These are phyloP conservation scores for Magnusiomyces fungicola DNA, from an alignment of 1,139 yeast genomes.

Conservation along the genomic window DNA sequence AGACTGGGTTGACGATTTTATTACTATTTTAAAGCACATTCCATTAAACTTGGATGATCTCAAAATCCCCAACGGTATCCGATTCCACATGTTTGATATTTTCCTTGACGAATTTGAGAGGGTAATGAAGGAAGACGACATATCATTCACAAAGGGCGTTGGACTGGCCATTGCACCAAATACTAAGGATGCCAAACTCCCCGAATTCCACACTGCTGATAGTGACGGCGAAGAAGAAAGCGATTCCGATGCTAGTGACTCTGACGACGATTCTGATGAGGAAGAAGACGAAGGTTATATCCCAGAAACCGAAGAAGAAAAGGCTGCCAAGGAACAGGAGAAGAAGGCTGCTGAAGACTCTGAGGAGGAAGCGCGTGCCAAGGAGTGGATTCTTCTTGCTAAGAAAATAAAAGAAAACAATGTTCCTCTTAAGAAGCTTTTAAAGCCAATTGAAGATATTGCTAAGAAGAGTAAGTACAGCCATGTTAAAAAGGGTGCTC, in stretches of 20 bases:
- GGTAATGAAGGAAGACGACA: conserved; percentile 40
- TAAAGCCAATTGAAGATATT: conserved; percentile 53
- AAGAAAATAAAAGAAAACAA: conserved; percentile 20
- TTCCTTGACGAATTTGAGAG: conserved; percentile 77
- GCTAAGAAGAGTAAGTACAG: conserved; percentile 47
- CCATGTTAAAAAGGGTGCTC: conserved; percentile 59
- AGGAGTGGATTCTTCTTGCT: conserved; percentile 29
- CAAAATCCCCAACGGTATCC: conserved; percentile 64
- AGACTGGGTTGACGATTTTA: conserved; percentile 41
- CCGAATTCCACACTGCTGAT: conserved; percentile 5
- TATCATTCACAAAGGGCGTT: conserved; percentile 3
- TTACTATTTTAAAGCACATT: conserved; percentile 33
- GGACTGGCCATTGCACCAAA: not conserved
- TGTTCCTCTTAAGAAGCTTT: conserved; percentile 49
- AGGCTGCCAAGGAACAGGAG: conserved; percentile 28
- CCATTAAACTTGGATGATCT: conserved; percentile 34
- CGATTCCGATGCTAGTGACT: conserved; percentile 24
- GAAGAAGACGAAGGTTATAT: conserved; percentile 7
- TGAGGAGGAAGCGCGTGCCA: conserved; percentile 18
- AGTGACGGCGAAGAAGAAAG: conserved; percentile 24
- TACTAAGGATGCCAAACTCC: conserved; percentile 20
- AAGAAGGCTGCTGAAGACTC: conserved; percentile 19
- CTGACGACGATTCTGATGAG: conserved; percentile 18
- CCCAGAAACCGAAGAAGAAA: conserved; percentile 6
- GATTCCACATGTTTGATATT: conserved; percentile 80